Evolutionary conservation across 1,284 basidiomycete species (phyloP), one percentile per base, ranked within the genome.

Genomic region (Pseudozyma flocculosa): DNA sequence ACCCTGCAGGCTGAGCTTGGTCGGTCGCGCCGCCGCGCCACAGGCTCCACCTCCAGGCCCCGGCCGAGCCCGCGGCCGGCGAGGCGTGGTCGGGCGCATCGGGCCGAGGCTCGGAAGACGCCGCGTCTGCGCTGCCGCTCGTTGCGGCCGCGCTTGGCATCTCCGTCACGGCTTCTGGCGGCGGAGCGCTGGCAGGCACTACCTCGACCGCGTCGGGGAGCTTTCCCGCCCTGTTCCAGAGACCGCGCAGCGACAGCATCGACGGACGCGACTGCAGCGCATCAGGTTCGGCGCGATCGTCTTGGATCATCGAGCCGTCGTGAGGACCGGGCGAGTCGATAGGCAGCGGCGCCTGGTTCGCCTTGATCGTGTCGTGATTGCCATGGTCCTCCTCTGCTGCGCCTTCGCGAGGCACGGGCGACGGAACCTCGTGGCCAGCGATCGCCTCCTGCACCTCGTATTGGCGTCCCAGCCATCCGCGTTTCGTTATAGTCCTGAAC

Each of bases 401-500:
- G n/a, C 29, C 26, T 4, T 21, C 22, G n/a, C n/a, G n/a, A n/a
- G n/a, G n/a, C n/a, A n/a, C n/a, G n/a, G n/a, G n/a, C n/a, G n/a
- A n/a, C n/a, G n/a, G n/a, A n/a, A n/a, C n/a, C n/a, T n/a, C n/a
- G n/a, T n/a, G n/a, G n/a, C n/a, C n/a, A n/a, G n/a, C n/a, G 18
- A 61, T 30, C 2, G 50, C 57, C 24, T 61, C 62, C 19, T 65
- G 50, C 22, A 65, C 62, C 40, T 65, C 58, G 38, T 65, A 65
- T 0, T 54, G 45, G 4, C 48, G 50, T 10, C 62, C 62, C 45
- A 65, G 53, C 62, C 62, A 65, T 29, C 62, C 62, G n/a, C 62
- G 57, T 39, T 65, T 65, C 36, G 50, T 40, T 0, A 65, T 53
- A 2, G 58, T 64, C 15, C 54, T 38, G 50, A 60, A 56, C 1